Conservation (phyloP, 768 basidiomycete species). For the Leucosporidium scottii region DNA sequence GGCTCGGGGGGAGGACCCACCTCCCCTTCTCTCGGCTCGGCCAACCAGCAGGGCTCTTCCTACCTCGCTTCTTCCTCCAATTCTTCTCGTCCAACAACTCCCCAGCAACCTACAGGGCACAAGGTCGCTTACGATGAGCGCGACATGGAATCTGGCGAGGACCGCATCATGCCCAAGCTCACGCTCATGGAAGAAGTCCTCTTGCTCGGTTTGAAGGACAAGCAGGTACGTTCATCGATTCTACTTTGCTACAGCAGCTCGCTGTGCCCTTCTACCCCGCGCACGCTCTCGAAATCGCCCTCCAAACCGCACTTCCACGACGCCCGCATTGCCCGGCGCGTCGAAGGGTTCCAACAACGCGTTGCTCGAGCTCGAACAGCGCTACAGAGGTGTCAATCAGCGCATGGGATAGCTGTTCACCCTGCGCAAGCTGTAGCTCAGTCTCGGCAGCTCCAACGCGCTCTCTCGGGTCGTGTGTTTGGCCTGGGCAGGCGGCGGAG, state of each 20-base stretch:
- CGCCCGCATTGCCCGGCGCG: no score
- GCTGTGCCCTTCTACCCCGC: background rate
- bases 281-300: background rate
- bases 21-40: background rate
- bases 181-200: constrained; percentile 97
- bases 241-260: background rate
- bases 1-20: background rate
- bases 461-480: no score
- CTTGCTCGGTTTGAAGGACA: constrained; percentile 88
- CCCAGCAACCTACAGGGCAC: constrained; percentile 9
- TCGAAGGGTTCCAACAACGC: no score
- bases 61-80: background rate
- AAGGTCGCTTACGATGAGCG: constrained; percentile 80
- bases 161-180: constrained; percentile 66
- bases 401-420: no score
- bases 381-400: no score
- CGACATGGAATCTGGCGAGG: constrained; percentile 63
- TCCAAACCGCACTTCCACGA: background rate
- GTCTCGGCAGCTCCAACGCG: background rate
- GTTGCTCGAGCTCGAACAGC: no score
- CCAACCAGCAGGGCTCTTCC: background rate
- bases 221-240: constrained; percentile 57
- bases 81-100: background rate
- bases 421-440: no score
- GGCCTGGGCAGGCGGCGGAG: no score